Base-by-base conservation (phyloP, 1,139 yeast genomes). In the Arxiozyma heterogenica region DNA sequence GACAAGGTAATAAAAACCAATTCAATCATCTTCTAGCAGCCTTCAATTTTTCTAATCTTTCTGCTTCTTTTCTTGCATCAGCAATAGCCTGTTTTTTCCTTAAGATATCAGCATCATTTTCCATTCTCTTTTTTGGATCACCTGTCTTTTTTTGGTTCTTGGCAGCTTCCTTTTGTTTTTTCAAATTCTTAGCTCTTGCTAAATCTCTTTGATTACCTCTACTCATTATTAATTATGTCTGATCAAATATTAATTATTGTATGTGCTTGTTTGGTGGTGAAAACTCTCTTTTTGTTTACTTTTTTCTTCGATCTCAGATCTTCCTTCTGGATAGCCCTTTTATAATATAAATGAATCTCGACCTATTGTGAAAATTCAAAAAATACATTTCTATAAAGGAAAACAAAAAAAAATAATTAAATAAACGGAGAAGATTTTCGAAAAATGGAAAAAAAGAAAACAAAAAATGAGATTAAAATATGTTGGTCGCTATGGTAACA, bases 121-220 rank as follows among this genome's bases (percentile, higher is more conserved):
- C 96, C 83, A 84, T 79, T 66, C 96, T 77, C 70, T 88, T 86
- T 59, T 77, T 76, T 46, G 95, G 93, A 66, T 89, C 96, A 34
- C 97, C 97, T 5, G 74, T 77, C 66, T 80, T 81, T 76, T 89
- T 88, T 68, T 78, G 79, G 64, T 73, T 76, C 69, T 84, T 83
- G 30, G 74, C 72, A 4, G 76, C 76, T 46, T 81, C 86, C 61
- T 80, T 80, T 66, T 80, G 84, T 72, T 91, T 91, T 75, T 91
- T 93, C 68, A 74, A 70, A 72, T 88, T 89, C 74, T 88, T 91
- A 57, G 84, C 90, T 68, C 98, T 80, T 34, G 97, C 97, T 64
- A 87, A 79, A 51, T 93, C 98, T 71, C 98, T 81, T 73, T 93
- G 98, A 72, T 93, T 93, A 39, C 98, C 98, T 76, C 98, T 81